Percentiles rank a stretch among this genome's conserved stretches.
These are phyloP conservation scores for Cladorrhinum sp. DNA, from an alignment of 2,329 filamentous ascomycete species.

Conservation along the genomic window DNA sequence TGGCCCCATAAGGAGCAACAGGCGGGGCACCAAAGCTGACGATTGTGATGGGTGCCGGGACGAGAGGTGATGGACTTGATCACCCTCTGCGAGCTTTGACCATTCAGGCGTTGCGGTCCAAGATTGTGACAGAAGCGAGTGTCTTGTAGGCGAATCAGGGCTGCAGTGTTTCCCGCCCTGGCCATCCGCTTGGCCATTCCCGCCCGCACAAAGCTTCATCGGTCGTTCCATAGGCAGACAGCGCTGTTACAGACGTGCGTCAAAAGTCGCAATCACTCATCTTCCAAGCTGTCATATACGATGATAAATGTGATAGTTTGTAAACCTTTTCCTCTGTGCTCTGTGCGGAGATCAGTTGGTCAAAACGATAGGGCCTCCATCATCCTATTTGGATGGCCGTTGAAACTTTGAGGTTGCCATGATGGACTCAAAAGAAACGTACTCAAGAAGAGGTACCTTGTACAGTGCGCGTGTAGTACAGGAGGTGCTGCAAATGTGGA, in stretches of 20 bases:
- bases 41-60: not conserved
- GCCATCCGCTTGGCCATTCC: conserved; percentile 22
- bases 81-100: conserved; percentile 1
- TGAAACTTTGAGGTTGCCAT: conserved; percentile 2
- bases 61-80: conserved; percentile 3
- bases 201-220: conserved; percentile 29
- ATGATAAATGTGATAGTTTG: not conserved
- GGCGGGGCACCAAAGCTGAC: not conserved
- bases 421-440: not conserved
- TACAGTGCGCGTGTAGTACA: not conserved
- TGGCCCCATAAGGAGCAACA: no score
- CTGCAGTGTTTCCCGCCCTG: conserved; percentile 26
- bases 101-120: conserved; percentile 3
- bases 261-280: conserved; percentile 29
- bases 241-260: conserved; percentile 30
- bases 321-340: not conserved
- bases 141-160: conserved; percentile 29
- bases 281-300: not conserved
- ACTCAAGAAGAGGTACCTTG: not conserved
- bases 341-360: not conserved
- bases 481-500: not conserved
- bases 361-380: not conserved
- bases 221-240: conserved; percentile 31
- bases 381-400: conserved; percentile 6
- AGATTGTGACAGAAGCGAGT: conserved; percentile 22